phyloP scores from a whole-genome alignment of 1,139 yeast species.

The Geotrichum bryndzae region DNA sequence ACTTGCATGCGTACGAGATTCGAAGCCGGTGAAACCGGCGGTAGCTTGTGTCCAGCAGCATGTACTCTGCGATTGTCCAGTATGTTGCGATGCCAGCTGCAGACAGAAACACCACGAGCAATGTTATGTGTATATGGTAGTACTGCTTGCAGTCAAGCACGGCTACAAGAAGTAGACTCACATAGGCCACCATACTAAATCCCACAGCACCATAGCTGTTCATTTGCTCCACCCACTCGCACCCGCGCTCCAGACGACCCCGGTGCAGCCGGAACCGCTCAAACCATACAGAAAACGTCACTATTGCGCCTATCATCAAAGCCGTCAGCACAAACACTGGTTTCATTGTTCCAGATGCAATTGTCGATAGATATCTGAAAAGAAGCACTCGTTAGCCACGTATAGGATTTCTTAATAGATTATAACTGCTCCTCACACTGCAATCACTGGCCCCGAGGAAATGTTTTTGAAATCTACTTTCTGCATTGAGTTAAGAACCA shows the following conservation, averaged over 20 bases:
- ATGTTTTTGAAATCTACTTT: slow-evolving; percentile 8
- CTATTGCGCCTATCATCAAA: slow-evolving; percentile 12
- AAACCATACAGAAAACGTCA: slow-evolving; percentile 6
- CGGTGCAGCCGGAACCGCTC: slow-evolving; percentile 16
- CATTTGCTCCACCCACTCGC: slow-evolving; percentile 6
- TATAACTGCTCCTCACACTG: slow-evolving; percentile 7
- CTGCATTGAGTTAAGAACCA: neutral
- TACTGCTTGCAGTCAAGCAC: slow-evolving; percentile 13
- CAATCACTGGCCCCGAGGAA: slow-evolving; percentile 8
- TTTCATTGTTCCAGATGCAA: slow-evolving; percentile 17
- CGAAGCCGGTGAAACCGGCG: slow-evolving; percentile 13
- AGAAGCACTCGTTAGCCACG: neutral
- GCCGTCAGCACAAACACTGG: slow-evolving; percentile 17
- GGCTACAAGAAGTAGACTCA: slow-evolving; percentile 16
- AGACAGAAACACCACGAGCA: slow-evolving; percentile 14
- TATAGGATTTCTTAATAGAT: neutral
- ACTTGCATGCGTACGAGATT: slow-evolving; percentile 14
- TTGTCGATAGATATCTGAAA: slow-evolving; percentile 16
- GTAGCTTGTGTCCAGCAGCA: slow-evolving; percentile 11
- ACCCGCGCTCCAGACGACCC: slow-evolving; percentile 7
- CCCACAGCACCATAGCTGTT: slow-evolving; percentile 14
- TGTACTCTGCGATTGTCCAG: slow-evolving; percentile 15
- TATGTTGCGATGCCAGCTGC: slow-evolving; percentile 17
- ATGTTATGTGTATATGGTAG: slow-evolving; percentile 12
- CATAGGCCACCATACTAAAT: slow-evolving; percentile 12